Percentiles rank a stretch among this genome's conserved stretches.
phyloP scores from a whole-genome alignment of 78 protist genomes.

The Dictyostelium capitatum region DNA sequence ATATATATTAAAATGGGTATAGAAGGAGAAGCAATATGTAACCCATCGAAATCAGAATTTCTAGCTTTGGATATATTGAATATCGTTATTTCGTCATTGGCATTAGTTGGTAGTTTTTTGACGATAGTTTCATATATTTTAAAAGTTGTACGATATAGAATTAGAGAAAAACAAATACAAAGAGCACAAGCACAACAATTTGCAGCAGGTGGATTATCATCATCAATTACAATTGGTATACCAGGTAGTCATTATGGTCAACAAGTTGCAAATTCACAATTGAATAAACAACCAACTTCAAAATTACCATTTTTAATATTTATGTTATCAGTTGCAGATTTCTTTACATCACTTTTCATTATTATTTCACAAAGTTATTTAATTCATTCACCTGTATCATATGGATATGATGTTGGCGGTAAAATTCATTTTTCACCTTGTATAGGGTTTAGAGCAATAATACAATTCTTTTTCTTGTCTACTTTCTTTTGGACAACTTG shows the following conservation, averaged over 20 bases:
- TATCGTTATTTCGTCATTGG: constrained; percentile 28
- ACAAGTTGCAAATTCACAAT: not conserved
- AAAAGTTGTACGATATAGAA: constrained; percentile 11
- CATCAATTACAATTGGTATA: not conserved
- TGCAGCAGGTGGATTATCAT: not conserved
- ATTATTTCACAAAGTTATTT: constrained; percentile 39
- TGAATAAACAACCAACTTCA: not conserved
- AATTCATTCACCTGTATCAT: not conserved
- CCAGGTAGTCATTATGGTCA: not conserved
- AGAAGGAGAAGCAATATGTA: not conserved
- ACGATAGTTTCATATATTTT: constrained; percentile 35
- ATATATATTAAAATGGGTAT: no score
- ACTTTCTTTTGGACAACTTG: constrained; percentile 73
- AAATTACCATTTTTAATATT: constrained; percentile 46
- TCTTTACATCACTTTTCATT: constrained; percentile 49
- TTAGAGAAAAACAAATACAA: not conserved
- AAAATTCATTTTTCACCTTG: constrained; percentile 41
- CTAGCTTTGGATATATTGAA: constrained; percentile 32
- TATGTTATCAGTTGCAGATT: constrained; percentile 58
- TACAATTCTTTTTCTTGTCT: constrained; percentile 61
- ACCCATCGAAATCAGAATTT: not conserved
- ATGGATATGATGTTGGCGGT: not conserved
- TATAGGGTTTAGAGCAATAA: constrained; percentile 19
- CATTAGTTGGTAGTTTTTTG: constrained; percentile 49
- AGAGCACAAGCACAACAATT: not conserved